These are phyloP conservation scores for Mycena kentingensis DNA, from an alignment of 768 basidiomycete genomes.

Conservation along the genomic window DNA sequence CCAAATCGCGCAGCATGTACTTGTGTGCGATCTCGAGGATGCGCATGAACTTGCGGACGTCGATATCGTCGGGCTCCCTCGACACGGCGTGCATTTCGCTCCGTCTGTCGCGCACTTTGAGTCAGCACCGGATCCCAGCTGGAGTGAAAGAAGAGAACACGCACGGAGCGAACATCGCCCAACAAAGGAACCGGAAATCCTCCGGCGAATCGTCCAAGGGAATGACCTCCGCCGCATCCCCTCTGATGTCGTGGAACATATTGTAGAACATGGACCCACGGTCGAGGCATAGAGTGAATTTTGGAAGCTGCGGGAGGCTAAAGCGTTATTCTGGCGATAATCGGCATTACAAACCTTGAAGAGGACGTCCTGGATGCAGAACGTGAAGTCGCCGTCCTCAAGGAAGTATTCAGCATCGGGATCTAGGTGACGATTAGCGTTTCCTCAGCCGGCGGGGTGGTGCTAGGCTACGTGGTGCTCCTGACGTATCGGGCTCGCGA, in stretches of 20 bases:
- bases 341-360: no score
- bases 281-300: not conserved
- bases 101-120: no score
- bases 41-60: not conserved
- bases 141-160: not conserved
- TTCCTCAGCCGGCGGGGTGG: no score
- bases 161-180: not conserved
- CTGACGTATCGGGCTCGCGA: no score
- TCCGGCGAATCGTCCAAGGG: not conserved
- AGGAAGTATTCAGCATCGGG: no score
- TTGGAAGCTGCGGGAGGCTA: no score
- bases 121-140: no score
- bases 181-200: not conserved
- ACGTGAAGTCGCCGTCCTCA: no score
- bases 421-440: no score
- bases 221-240: not conserved
- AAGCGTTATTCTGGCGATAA: no score
- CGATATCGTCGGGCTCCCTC: not conserved
- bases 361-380: no score
- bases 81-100: not conserved
- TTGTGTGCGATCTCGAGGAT: conserved; percentile 3
- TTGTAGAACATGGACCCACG: not conserved
- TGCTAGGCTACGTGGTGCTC: no score
- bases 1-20: not conserved
- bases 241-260: not conserved